Base-by-base conservation (phyloP, 768 basidiomycete genomes). In the Termitomyces sp. region DNA sequence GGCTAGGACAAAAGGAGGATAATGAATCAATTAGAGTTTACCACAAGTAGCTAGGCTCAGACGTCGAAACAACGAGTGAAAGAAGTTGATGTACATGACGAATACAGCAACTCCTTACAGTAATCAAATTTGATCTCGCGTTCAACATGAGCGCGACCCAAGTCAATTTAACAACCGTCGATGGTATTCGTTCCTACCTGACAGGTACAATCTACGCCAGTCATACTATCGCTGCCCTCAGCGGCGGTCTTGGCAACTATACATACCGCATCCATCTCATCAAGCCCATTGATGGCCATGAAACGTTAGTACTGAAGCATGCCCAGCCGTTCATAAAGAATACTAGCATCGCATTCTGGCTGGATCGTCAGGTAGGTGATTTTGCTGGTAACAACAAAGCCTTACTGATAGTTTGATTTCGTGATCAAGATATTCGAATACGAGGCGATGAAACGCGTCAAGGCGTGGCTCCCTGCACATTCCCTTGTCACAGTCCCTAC, bases 291-390 rank as follows among this genome's bases (percentile, higher is more conserved):
- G 65, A 76, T 39, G 82, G 79, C 0, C 70, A 65, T 4, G 58
- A 66, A 52, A 85, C 83, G 4, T 66, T 85, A 13, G 74, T 89
- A 33, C 63, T 88, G 45, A 89, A 89, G 65, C 76, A 84, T 66
- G 73, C 74, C 2, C 68, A 78, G 39, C 69, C 77, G 5, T 74
- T 75, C 44, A 54, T 63, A 6, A 66, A 64, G 31, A 42, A 52
- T 37, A 33, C 33, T 20, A 56, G 16, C 8, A 55, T 64, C 4
- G 61, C 72, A n/a, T 60, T 83, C n/a, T 68, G 72, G 1, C 61
- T 82, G 16, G 73, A 76, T 37, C 75, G 86, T 62, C 86, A 88
- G 81, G 87, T 85, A 59, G 56, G 70, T 55, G 42, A 18, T 39
- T 58, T 54, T 27, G 18, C 37, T 11, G 22, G 45, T 1, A 27